Evolutionary conservation across 768 basidiomycete species (phyloP).

Genomic region (Postia placenta): DNA sequence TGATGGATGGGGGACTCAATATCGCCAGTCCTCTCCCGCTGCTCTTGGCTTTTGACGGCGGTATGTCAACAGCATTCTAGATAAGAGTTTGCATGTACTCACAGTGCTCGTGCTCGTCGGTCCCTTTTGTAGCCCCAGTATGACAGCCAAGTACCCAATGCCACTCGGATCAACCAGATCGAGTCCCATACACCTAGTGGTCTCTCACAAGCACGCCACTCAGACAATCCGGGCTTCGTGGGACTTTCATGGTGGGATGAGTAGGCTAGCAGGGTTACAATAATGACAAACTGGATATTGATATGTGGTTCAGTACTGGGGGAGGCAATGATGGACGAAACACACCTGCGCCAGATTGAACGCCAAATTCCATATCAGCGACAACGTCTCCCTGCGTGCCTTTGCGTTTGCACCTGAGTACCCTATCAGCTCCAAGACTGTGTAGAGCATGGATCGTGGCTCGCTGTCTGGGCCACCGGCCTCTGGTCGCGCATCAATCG

Average conservation of each 20-base stretch:
- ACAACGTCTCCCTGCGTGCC: slow-evolving; percentile 47
- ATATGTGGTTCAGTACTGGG: not conserved
- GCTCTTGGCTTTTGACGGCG: slow-evolving; percentile 1
- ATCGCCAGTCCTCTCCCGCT: not conserved
- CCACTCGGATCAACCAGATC: slow-evolving; percentile 54
- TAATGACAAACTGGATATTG: slow-evolving; percentile 38
- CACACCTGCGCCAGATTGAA: slow-evolving; percentile 53
- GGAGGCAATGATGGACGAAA: slow-evolving; percentile 2
- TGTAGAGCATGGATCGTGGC: slow-evolving; percentile 1
- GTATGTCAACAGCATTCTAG: not conserved
- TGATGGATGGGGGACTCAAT: not conserved
- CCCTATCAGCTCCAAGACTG: slow-evolving; percentile 34
- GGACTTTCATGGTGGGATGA: slow-evolving; percentile 45
- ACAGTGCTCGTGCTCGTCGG: slow-evolving; percentile 16
- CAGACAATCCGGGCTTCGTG: slow-evolving; percentile 31
- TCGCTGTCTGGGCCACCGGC: not conserved
- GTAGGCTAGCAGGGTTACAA: slow-evolving; percentile 44
- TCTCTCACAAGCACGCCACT: slow-evolving; percentile 58
- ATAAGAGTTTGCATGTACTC: slow-evolving; percentile 4
- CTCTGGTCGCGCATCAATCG: not conserved
- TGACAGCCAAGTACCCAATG: slow-evolving; percentile 41
- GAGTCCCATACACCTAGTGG: slow-evolving; percentile 65
- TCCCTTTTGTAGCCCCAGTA: slow-evolving; percentile 50
- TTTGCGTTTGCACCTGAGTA: slow-evolving; percentile 42
- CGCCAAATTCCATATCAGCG: slow-evolving; percentile 42